Conservation (phyloP, 2,329 filamentous ascomycete genomes). For the Aureobasidium leucospermi region DNA sequence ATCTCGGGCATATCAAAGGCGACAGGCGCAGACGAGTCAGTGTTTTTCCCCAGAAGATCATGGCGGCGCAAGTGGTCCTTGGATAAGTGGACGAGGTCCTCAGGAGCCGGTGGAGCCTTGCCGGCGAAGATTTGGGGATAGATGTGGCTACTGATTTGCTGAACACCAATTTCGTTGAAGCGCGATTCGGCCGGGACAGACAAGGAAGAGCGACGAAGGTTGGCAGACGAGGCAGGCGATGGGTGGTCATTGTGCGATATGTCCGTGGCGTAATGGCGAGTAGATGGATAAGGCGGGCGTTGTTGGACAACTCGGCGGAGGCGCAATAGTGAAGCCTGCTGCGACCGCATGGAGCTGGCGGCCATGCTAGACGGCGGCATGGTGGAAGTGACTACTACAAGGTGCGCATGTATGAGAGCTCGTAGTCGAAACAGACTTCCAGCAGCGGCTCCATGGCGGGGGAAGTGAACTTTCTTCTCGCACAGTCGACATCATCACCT, state of each 20-base stretch:
- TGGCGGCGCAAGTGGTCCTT: conserved; percentile 77
- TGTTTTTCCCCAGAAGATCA: conserved; percentile 84
- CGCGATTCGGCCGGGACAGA: conserved; percentile 49
- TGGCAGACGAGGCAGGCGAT: conserved; percentile 5
- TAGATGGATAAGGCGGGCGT: conserved; percentile 16
- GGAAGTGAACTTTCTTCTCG: conserved; percentile 8
- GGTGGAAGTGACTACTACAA: not conserved
- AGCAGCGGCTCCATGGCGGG: conserved; percentile 5
- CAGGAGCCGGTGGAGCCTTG: conserved; percentile 39
- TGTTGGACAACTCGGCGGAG: conserved; percentile 14
- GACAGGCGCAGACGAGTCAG: conserved; percentile 64
- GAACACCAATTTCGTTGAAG: conserved; percentile 88
- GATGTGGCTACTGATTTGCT: conserved; percentile 80
- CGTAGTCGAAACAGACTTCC: not conserved
- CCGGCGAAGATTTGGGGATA: conserved; percentile 74
- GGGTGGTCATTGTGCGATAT: conserved; percentile 9
- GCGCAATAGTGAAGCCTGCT: conserved; percentile 30
- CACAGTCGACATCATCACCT: conserved; percentile 8
- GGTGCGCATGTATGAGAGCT: not conserved
- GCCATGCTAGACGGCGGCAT: not conserved
- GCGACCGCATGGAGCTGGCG: conserved; percentile 24
- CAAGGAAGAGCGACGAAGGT: conserved; percentile 24
- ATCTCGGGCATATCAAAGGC: conserved; percentile 78
- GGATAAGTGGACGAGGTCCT: conserved; percentile 70
- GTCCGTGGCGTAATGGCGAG: conserved; percentile 21